Conservation (phyloP, 116 monocot species). For the Posidonia oceanica region DNA sequence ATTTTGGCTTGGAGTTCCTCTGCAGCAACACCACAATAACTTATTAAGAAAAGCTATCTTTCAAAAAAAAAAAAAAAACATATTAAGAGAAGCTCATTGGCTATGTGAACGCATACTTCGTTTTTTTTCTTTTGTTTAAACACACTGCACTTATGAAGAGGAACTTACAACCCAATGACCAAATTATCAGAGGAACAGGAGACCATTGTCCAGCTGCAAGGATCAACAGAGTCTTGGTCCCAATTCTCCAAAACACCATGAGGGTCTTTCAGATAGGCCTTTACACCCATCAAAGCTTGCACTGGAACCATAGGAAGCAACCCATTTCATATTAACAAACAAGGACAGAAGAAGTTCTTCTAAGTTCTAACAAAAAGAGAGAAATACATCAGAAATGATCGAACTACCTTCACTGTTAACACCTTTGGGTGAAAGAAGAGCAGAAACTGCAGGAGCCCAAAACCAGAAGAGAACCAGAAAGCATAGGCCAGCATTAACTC, state of each 20-base stretch:
- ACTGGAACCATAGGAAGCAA: conserved; percentile 19
- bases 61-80: not conserved
- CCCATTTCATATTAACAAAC: not conserved
- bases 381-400: not conserved
- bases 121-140: no score
- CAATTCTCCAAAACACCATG: conserved; percentile 41
- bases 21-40: conserved; percentile 7
- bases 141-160: not conserved
- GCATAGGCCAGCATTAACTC: not conserved
- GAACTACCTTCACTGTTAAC: conserved; percentile 10
- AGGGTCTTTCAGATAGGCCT: conserved; percentile 38
- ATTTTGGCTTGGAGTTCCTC: conserved; percentile 39
- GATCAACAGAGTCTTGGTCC: conserved; percentile 61
- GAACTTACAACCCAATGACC: conserved; percentile 38
- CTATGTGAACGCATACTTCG: no score
- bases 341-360: not conserved
- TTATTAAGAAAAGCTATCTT: not conserved
- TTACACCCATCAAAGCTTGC: conserved; percentile 54
- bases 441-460: conserved; percentile 1
- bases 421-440: conserved; percentile 11
- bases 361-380: not conserved
- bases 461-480: not conserved
- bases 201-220: conserved; percentile 66
- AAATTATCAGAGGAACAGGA: conserved; percentile 52
- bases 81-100: no score